These are phyloP conservation scores for Ogataea degrootiae DNA, from an alignment of 805 yeast genomes.

Conservation along the genomic window DNA sequence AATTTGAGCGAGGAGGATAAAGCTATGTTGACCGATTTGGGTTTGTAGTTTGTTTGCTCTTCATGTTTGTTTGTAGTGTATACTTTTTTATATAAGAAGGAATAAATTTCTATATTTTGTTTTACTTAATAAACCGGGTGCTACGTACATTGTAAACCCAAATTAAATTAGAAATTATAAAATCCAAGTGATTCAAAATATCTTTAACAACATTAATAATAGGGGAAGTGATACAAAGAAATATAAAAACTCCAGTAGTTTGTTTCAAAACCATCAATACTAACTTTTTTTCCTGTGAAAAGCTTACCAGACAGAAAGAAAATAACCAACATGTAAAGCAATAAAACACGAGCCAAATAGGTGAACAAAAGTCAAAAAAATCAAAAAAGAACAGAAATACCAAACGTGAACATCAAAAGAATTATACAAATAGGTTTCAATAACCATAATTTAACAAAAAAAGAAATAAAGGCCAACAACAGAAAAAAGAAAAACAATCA, in stretches of 20 bases:
- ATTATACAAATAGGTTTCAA: no score
- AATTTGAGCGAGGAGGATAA: constrained; percentile 18
- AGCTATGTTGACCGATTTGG: constrained; percentile 7
- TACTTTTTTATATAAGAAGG: neutral
- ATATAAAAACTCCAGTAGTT: no score
- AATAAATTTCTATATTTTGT: neutral
- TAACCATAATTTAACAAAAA: no score
- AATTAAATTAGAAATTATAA: no score
- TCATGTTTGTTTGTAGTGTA: neutral
- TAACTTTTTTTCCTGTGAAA: neutral
- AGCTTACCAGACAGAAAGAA: neutral
- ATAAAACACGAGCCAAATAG: neutral
- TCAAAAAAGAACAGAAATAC: neutral
- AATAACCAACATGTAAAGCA: neutral
- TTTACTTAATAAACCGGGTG: no score
- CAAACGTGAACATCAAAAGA: no score
- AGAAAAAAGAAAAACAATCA: neutral
- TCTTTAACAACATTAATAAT: no score
- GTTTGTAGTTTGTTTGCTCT: constrained; percentile 3
- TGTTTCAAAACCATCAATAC: no score
- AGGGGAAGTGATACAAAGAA: no score
- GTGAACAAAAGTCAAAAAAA: no score
- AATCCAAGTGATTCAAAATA: no score
- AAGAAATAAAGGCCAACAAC: neutral
- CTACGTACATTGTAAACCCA: no score